Conservation (phyloP, 768 basidiomycete genomes). For the Lactifluus volemus region DNA sequence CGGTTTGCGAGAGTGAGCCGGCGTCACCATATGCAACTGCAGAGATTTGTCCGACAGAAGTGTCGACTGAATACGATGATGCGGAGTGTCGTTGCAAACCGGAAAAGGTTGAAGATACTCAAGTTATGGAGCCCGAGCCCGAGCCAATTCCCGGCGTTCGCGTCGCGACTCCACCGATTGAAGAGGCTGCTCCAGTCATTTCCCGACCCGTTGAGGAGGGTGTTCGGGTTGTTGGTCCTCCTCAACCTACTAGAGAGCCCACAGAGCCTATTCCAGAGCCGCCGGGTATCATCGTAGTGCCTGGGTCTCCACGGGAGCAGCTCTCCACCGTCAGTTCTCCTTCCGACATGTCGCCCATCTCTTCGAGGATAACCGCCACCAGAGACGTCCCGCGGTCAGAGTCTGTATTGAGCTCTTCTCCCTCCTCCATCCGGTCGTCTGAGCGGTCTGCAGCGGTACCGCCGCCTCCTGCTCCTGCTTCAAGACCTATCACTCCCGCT, state of each 20-base stretch:
- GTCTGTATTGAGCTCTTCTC: conserved; percentile 12
- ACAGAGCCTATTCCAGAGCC: background rate
- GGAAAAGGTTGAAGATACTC: conserved; percentile 4
- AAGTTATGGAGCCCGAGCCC: conserved; percentile 1
- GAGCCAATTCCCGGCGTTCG: conserved; percentile 28
- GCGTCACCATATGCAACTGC: conserved; percentile 45
- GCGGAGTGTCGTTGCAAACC: conserved; percentile 32
- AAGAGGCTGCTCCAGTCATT: background rate
- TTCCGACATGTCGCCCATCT: background rate
- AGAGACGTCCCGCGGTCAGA: background rate
- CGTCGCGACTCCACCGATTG: conserved; percentile 11
- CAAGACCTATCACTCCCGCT: background rate
- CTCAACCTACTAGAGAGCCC: background rate
- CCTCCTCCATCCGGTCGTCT: background rate
- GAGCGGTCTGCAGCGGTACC: background rate
- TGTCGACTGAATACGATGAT: conserved; percentile 38
- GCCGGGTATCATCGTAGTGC: background rate
- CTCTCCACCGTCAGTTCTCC: background rate
- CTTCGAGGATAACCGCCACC: background rate
- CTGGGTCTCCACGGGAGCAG: background rate
- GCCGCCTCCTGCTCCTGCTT: background rate
- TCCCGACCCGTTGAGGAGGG: background rate
- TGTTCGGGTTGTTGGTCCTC: background rate
- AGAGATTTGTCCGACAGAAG: conserved; percentile 36
- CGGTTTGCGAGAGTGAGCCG: conserved; percentile 31